Percentiles rank a stretch among this genome's conserved stretches.
These are phyloP conservation scores for Arxiozyma bovina DNA, from an alignment of 1,139 yeast species.

Conservation along the genomic window DNA sequence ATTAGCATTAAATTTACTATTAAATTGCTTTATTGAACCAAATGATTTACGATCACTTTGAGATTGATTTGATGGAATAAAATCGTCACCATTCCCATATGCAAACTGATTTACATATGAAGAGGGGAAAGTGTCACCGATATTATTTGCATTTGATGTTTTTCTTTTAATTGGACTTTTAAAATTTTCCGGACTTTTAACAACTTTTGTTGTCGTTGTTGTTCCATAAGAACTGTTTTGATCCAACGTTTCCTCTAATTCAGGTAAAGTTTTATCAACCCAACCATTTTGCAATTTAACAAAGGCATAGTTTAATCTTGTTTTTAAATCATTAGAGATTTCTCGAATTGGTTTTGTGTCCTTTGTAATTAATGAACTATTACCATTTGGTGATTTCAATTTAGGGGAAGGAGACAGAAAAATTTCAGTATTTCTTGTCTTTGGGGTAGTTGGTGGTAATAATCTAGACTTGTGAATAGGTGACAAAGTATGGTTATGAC, in stretches of 20 bases:
- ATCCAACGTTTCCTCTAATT: constrained; percentile 28
- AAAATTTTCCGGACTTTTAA: neutral
- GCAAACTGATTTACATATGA: constrained; percentile 18
- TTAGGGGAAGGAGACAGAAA: constrained; percentile 33
- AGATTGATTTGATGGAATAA: neutral
- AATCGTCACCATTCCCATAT: constrained; percentile 6
- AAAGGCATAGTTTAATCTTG: constrained; percentile 40
- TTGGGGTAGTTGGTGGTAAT: constrained; percentile 33
- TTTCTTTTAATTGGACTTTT: neutral
- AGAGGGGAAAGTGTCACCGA: constrained; percentile 2
- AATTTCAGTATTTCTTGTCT: constrained; percentile 26
- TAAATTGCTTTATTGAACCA: too few relatives aligned
- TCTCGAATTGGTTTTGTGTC: constrained; percentile 35
- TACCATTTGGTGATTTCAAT: constrained; percentile 32
- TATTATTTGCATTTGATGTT: neutral
- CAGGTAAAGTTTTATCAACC: constrained; percentile 34
- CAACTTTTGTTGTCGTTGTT: constrained; percentile 2
- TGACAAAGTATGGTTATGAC: neutral
- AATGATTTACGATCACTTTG: constrained; percentile 5
- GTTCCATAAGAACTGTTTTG: constrained; percentile 8
- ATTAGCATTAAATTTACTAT: neutral
- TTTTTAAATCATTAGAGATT: constrained; percentile 36
- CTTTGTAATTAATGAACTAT: constrained; percentile 8
- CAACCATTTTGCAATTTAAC: constrained; percentile 39
- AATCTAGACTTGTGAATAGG: constrained; percentile 11